phyloP scores from a whole-genome alignment of 352 stramenopile species.

The Phytophthora agathidicida region DNA sequence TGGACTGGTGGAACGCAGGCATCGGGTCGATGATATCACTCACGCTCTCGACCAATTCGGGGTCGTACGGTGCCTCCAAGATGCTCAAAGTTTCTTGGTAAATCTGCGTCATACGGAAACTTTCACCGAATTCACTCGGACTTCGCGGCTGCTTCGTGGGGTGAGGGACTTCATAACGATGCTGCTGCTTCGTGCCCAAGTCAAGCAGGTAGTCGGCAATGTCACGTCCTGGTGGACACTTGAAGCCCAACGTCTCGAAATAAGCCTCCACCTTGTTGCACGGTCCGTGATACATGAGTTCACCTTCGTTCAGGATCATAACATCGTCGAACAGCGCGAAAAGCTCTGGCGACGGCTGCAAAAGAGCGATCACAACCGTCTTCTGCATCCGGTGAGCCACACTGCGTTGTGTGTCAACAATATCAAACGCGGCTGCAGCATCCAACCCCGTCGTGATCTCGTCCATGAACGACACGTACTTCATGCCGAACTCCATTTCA shows the following conservation, averaged over 20 bases:
- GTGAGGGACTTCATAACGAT: conserved; percentile 11
- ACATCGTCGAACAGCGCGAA: conserved; percentile 21
- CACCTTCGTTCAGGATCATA: conserved; percentile 21
- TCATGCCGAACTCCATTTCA: conserved; percentile 14
- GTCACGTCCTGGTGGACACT: conserved; percentile 26
- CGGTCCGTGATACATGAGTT: conserved; percentile 28
- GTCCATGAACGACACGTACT: conserved; percentile 15
- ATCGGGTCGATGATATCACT: conserved; percentile 31
- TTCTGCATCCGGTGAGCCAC: conserved; percentile 15
- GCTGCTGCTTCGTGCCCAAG: conserved; percentile 37
- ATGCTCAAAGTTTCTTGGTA: conserved; percentile 10
- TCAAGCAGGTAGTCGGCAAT: conserved; percentile 42
- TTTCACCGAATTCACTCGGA: conserved; percentile 38
- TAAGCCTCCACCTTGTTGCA: conserved; percentile 32
- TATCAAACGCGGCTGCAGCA: conserved; percentile 11
- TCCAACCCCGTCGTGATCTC: conserved; percentile 60
- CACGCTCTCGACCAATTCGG: conserved; percentile 24
- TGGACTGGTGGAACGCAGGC: conserved; percentile 39
- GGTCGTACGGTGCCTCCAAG: conserved; percentile 14
- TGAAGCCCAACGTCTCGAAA: conserved; percentile 41
- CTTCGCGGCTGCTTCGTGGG: conserved; percentile 11
- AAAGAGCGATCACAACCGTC: conserved; percentile 15
- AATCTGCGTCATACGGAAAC: conserved; percentile 26
- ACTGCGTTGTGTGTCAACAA: conserved; percentile 16
- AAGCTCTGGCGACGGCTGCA: conserved; percentile 16